Evolutionary conservation across 805 yeast genomes (phyloP), one percentile per base, ranked within the genome.

Genomic region (Ascoidea asiatica): DNA sequence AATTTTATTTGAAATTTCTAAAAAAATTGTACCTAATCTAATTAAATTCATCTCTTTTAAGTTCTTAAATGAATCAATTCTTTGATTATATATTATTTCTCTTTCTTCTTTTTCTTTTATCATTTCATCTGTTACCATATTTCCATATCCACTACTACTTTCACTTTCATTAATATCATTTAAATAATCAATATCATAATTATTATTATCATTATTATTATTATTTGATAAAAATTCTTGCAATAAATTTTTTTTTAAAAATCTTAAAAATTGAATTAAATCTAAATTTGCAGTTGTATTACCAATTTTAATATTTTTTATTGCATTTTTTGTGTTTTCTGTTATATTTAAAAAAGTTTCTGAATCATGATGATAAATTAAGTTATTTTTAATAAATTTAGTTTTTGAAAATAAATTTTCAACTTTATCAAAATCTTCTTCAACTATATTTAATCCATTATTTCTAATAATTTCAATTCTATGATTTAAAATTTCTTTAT

Each of bases 281-380:
- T 67, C 67, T 4, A 82, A 53, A 1, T 72, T 59, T n/a, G 69
- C 65, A 8, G 73, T 77, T 3, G 72, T 63, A 42, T 72, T 70
- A 3, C 81, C 86, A 43, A 81, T 61, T 44, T 73, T 73, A 50
- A 81, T 53, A 58, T 76, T 79, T 42, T 75, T 66, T 2, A 83
- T 76, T 40, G 82, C 81, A 19, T 77, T 61, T 37, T 79, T 77
- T 11, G 86, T 79, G 53, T 80, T 69, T 46, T 72, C 72, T 36
- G 84, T 72, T 8, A 81, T 71, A 47, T 71, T 77, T 23, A 67
- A 64, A 51, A 83, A 66, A 4, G 81, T 77, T 45, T 75, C 75
- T 1, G 90, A 70, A 58, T 83, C 94, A 46, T 73, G 69, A 0
- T 85, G 83, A 23, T 72, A 66, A 7, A 71, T 52, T 2, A 58